Conservation (phyloP, 495 filamentous ascomycete genomes). For the Aspergillus haitiensis region DNA sequence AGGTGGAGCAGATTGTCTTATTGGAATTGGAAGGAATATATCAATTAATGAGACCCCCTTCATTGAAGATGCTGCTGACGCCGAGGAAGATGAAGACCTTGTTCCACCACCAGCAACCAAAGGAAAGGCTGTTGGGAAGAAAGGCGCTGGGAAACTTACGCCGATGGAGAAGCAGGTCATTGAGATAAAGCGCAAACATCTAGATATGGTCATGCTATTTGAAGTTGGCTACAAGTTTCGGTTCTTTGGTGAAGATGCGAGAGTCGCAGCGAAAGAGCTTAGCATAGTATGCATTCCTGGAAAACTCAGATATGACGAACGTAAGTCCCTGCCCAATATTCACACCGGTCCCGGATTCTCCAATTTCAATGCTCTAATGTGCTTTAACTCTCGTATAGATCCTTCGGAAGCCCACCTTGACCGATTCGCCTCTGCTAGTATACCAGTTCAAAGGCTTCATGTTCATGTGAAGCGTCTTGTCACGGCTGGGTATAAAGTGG, state of each 20-base stretch:
- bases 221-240: slow-evolving; percentile 98
- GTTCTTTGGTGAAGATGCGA: slow-evolving; percentile 97
- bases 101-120: slow-evolving; percentile 52
- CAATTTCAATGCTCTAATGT: background rate
- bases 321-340: slow-evolving; percentile 37
- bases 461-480: slow-evolving; percentile 96
- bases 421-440: slow-evolving; percentile 92
- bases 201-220: slow-evolving; percentile 84
- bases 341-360: too few relatives aligned
- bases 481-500: slow-evolving; percentile 90
- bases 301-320: slow-evolving; percentile 92
- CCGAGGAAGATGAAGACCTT: slow-evolving; percentile 57
- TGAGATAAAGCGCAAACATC: slow-evolving; percentile 88
- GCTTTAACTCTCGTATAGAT: slow-evolving; percentile 38
- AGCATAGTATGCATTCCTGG: slow-evolving; percentile 97
- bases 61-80: slow-evolving; percentile 50
- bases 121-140: slow-evolving; percentile 60
- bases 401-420: slow-evolving; percentile 91
- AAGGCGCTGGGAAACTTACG: slow-evolving; percentile 72
- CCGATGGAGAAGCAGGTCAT: slow-evolving; percentile 92
- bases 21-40: slow-evolving; percentile 62
- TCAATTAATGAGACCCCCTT: slow-evolving; percentile 54
- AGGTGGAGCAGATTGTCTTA: slow-evolving; percentile 76
- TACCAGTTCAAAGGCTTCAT: slow-evolving; percentile 86
- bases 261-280: slow-evolving; percentile 84